Evolutionary conservation across 148 eudicot species (phyloP), one percentile per base, ranked within the genome.

Genomic region (Amaranthus cruentus): DNA sequence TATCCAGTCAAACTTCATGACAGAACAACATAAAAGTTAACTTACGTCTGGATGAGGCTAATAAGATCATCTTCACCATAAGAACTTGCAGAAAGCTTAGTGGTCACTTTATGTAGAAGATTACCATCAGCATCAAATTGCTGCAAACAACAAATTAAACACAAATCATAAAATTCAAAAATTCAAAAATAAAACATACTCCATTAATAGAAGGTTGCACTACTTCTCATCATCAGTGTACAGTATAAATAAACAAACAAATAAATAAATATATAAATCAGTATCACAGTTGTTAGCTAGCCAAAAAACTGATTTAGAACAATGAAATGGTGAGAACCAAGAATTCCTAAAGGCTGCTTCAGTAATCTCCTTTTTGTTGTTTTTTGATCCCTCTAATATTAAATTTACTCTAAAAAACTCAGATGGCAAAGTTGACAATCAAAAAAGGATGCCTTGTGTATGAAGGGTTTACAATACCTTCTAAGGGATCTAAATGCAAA

Each of bases 21-120:
- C 49, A 55, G 63, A 65, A 51, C 46, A 28, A 68, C 63, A 53
- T 7, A 58, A 75, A 69, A 47, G 42, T 80, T 15, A 15, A 48
- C 69, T 70, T 85, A 93, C 98, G 98, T 88, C 83, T 93, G 98
- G 72, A 93, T 89, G 66, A 93, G 90, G 82, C 98, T 93, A 51
- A 93, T 80, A 55, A 93, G 97, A 62, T 89, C 89, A 78, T 84
- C 90, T 82, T 91, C 97, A 7, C 98, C 97, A 70, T 93, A 93
- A 11, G 97, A 93, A 60, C 86, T 77, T 1, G 80, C 97, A 9
- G 87, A 85, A 56, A 93, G 90, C 86, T 75, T 88, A 21, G 97
- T 93, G 63, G 71, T 87, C n/a, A 93, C 73, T 75, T 80, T 81
- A 72, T 93, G 87, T 84, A 87, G 55, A 77, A 89, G 83, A 69